Conservation (phyloP, 768 basidiomycete species). For the Kondoa malvinella region DNA sequence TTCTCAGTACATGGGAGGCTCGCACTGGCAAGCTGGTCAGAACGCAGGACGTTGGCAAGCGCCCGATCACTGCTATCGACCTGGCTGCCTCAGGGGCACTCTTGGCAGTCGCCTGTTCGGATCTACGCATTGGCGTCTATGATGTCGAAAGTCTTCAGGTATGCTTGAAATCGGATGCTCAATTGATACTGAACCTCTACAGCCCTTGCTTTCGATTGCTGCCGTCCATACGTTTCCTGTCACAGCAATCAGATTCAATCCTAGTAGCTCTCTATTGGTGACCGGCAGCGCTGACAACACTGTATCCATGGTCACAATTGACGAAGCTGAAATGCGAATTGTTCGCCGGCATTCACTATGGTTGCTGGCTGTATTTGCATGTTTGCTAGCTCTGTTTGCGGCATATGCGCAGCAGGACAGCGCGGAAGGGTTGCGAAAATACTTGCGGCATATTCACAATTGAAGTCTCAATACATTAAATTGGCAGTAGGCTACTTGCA, state of each 20-base stretch:
- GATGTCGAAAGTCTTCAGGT: slow-evolving; percentile 65
- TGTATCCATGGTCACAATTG: slow-evolving; percentile 55
- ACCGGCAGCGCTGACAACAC: slow-evolving; percentile 84
- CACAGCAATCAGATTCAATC: slow-evolving; percentile 76
- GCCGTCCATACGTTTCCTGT: slow-evolving; percentile 90
- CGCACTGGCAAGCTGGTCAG: slow-evolving; percentile 50
- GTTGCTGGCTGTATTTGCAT: neutral
- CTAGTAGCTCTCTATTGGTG: slow-evolving; percentile 57
- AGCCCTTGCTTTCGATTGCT: slow-evolving; percentile 76
- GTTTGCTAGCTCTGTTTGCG: neutral
- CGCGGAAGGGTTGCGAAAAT: neutral
- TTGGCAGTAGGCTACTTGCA: slow-evolving; percentile 61
- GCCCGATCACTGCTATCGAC: slow-evolving; percentile 71
- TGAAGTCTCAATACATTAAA: slow-evolving; percentile 37
- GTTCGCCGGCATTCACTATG: neutral
- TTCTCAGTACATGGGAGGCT: slow-evolving; percentile 43
- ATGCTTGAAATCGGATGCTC: slow-evolving; percentile 28
- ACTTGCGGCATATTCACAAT: neutral
- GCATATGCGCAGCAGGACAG: neutral
- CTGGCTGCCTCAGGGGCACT: slow-evolving; percentile 51
- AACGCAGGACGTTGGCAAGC: slow-evolving; percentile 55
- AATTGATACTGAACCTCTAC: neutral
- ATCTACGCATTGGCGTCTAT: slow-evolving; percentile 64
- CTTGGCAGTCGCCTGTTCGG: slow-evolving; percentile 71
- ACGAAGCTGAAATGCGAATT: neutral